Evolutionary conservation across 83 land plant species (phyloP).

Genomic region (Isoetes engelmannii): DNA sequence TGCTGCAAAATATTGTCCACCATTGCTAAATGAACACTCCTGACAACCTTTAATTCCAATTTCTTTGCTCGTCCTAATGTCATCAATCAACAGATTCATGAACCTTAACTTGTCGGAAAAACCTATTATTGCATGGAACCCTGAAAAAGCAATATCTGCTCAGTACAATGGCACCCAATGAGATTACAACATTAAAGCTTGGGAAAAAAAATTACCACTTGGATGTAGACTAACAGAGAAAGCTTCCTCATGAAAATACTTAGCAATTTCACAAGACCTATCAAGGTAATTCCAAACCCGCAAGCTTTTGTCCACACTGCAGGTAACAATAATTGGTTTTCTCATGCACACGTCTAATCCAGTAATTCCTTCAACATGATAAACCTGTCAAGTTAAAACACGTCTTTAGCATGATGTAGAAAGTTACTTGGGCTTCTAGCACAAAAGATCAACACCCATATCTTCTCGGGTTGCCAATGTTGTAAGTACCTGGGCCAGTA

Average conservation of each 20-base stretch:
- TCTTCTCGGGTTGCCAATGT: background rate
- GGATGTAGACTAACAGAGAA: constrained; percentile 35
- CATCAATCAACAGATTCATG: constrained; percentile 34
- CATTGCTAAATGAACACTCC: constrained; percentile 36
- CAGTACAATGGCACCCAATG: background rate
- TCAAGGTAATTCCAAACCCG: constrained; percentile 36
- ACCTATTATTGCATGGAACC: constrained; percentile 31
- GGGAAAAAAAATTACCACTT: constrained; percentile 18
- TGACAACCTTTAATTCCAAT: constrained; percentile 33
- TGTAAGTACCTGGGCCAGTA: constrained; percentile 11
- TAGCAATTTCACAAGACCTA: constrained; percentile 30
- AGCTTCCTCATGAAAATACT: constrained; percentile 28
- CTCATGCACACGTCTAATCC: constrained; percentile 35
- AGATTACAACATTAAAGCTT: background rate
- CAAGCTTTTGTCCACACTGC: constrained; percentile 27
- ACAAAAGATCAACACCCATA: constrained; percentile 2
- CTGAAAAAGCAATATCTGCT: constrained; percentile 9
- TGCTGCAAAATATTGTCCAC: constrained; percentile 42
- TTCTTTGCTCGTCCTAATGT: constrained; percentile 25
- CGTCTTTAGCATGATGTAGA: background rate
- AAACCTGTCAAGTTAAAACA: constrained; percentile 18
- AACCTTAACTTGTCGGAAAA: constrained; percentile 34
- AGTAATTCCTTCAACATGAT: constrained; percentile 24
- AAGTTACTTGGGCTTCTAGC: background rate
- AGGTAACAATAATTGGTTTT: constrained; percentile 35